Evolutionary conservation across 371 early-diverging fungal genomes (phyloP), one percentile per base, ranked within the genome.

Genomic region (Mortierella sp.): DNA sequence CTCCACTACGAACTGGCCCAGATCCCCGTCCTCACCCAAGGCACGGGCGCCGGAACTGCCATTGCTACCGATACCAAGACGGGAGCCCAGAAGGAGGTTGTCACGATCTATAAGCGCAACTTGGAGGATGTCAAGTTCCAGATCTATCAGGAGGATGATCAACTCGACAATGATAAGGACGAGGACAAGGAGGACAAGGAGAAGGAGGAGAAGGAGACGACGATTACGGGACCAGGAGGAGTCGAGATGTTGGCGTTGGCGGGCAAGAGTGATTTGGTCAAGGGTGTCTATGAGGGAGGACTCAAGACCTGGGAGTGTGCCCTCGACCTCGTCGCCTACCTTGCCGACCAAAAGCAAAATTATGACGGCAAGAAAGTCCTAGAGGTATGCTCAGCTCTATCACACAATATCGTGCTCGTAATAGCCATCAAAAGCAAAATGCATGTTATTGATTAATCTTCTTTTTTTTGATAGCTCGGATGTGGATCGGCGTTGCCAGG

Each of bases 251-350:
- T 91, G 69, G 89, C 87, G 50, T 80, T 80, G 73, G 89, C 89
- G n/a, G 90, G 92, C 22, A 91, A 88, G 58, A 88, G 88, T 47
- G 98, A 98, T 86, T 78, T 98, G 24, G 91, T 97, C 50, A 88
- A 90, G 43, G 96, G 96, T 22, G 95, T 95, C 3, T 98, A 97
- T 77, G 98, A 97, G 86, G 98, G 94, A 81, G 98, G 98, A 6
- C 91, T 97, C 76, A 98, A 98, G 86, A 98, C 98, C 0, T 98
- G 98, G 98, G 98, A 98, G 76, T 97, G 97, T 79, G 91, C 96
- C 4, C 65, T 95, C 50, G 98, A 98, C 86, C 87, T 98, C 67
- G 92, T 95, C 24, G 80, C 89, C 48, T 95, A 90, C 76, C 83
- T 96, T 24, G 83, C 86, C 9, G 87, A 90, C 13, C 77, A 87